phyloP scores from a whole-genome alignment of 129 eudicot species.

The Daucus carota region DH1_v3.0 NC_030381.2:4229001-4229500 shows the following conservation, averaged over 20 bases:
- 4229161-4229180: too few species aligned
- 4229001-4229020: too few species aligned
- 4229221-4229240: not conserved
- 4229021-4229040: too few species aligned
- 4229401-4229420: constrained; percentile 26
- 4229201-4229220: not conserved
- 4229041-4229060: too few species aligned
- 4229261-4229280: not conserved
- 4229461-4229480: constrained; percentile 14
- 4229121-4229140: too few species aligned
- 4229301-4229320: constrained; percentile 26
- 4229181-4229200: not conserved
- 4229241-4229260: too few species aligned
- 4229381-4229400: constrained; percentile 10
- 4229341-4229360: constrained; percentile 37
- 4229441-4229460: constrained; percentile 44
- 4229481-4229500: not conserved
- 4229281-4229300: not conserved
- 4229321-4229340: constrained; percentile 50
- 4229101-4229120: too few species aligned
- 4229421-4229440: constrained; percentile 34
- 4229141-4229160: too few species aligned
- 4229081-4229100: too few species aligned
- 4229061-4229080: too few species aligned
- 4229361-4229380: constrained; percentile 4